These are phyloP conservation scores for Dalbergia oliveri DNA, from an alignment of 306 rosid species.

Conservation along the genomic window DNA sequence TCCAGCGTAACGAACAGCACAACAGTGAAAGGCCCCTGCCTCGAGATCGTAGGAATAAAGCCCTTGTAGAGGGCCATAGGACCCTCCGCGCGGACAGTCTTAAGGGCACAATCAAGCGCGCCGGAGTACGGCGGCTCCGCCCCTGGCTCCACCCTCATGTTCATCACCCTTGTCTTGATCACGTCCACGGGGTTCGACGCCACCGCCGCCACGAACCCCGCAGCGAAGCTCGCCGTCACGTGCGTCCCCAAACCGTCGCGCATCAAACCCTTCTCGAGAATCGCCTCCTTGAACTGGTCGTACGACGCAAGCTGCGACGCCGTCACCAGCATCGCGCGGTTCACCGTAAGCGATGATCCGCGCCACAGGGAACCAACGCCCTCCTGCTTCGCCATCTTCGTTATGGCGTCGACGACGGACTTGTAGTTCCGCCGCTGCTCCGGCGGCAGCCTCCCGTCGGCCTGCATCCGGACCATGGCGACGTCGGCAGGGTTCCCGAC, in stretches of 20 bases:
- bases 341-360: slow-evolving; percentile 75
- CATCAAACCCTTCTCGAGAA: slow-evolving; percentile 63
- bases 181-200: slow-evolving; percentile 83
- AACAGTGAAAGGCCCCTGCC: slow-evolving; percentile 87
- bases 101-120: slow-evolving; percentile 71
- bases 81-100: slow-evolving; percentile 80
- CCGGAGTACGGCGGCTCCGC: slow-evolving; percentile 69
- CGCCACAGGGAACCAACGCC: slow-evolving; percentile 80
- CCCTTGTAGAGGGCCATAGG: slow-evolving; percentile 81
- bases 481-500: slow-evolving; percentile 84
- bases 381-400: slow-evolving; percentile 64
- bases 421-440: slow-evolving; percentile 75
- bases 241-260: slow-evolving; percentile 82
- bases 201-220: slow-evolving; percentile 84
- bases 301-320: slow-evolving; percentile 83
- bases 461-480: slow-evolving; percentile 87
- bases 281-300: slow-evolving; percentile 76
- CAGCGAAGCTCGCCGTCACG: slow-evolving; percentile 79
- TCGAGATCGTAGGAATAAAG: slow-evolving; percentile 74
- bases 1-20: slow-evolving; percentile 82
- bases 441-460: slow-evolving; percentile 75
- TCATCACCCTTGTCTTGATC: slow-evolving; percentile 83
- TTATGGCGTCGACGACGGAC: slow-evolving; percentile 73
- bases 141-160: slow-evolving; percentile 81
- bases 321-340: slow-evolving; percentile 87